A percentile compares a stretch with the other conserved stretches of the same genome.
Conservation (phyloP, 768 basidiomycete genomes). For the Leucocoprinus birnbaumii region DNA sequence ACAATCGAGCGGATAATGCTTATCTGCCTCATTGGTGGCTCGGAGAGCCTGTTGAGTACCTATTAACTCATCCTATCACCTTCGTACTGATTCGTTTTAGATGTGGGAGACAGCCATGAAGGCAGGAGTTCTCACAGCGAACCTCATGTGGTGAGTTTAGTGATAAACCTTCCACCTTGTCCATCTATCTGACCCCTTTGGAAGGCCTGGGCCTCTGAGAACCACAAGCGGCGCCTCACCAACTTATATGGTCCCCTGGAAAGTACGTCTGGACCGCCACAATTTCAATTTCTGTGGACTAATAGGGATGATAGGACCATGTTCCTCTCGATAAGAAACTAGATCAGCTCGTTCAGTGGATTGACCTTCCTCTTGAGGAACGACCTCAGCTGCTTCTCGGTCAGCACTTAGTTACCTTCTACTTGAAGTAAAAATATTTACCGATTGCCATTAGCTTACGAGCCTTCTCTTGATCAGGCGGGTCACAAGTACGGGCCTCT, state of each 20-base stretch:
- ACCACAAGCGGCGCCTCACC: slow-evolving; percentile 63
- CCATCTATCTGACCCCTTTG: background rate
- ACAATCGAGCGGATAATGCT: slow-evolving; percentile 56
- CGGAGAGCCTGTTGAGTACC: slow-evolving; percentile 73
- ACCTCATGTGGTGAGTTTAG: slow-evolving; percentile 84
- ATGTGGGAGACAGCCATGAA: slow-evolving; percentile 89
- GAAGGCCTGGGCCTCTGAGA: slow-evolving; percentile 80
- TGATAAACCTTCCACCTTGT: background rate
- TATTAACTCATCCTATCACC: background rate
- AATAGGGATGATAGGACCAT: slow-evolving; percentile 38
- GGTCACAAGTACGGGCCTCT: slow-evolving; percentile 72
- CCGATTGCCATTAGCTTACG: slow-evolving; percentile 52
- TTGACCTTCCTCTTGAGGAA: slow-evolving; percentile 68
- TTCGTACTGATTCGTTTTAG: slow-evolving; percentile 30
- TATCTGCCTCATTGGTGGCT: slow-evolving; percentile 82
- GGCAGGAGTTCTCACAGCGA: slow-evolving; percentile 73
- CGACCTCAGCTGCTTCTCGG: slow-evolving; percentile 80
- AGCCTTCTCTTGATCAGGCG: slow-evolving; percentile 84
- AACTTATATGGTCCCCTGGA: slow-evolving; percentile 81
- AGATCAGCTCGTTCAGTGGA: slow-evolving; percentile 76
- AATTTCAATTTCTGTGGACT: slow-evolving; percentile 8
- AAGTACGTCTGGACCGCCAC: slow-evolving; percentile 33
- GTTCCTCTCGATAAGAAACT: slow-evolving; percentile 69
- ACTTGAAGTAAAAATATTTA: background rate
- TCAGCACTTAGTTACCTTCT: slow-evolving; percentile 26